phyloP scores from a whole-genome alignment of 1,139 yeast species.

The Lodderomyces beijingensis region DNA sequence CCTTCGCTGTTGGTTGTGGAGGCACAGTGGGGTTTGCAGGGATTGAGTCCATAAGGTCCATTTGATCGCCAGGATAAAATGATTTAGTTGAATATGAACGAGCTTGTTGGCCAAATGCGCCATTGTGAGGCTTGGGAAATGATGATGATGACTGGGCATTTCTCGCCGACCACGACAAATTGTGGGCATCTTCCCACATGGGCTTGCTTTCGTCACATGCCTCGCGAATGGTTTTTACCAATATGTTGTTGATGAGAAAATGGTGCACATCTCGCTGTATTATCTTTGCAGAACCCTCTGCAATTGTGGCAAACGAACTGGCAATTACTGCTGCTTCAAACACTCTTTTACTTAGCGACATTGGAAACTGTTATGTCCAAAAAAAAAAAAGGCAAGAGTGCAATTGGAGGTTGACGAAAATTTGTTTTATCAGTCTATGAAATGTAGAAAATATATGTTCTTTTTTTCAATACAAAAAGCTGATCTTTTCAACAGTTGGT shows the following conservation, averaged over 20 bases:
- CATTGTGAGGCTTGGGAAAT: not conserved
- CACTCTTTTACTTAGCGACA: constrained; percentile 14
- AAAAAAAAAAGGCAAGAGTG: too few species aligned
- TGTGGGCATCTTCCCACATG: constrained; percentile 27
- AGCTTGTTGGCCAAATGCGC: constrained; percentile 10
- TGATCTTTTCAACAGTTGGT: too few species aligned
- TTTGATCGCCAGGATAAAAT: constrained; percentile 9
- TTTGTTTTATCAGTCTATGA: too few species aligned
- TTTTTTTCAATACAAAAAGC: too few species aligned
- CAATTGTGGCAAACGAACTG: constrained; percentile 23
- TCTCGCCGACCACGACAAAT: constrained; percentile 20
- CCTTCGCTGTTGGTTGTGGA: constrained; percentile 11
- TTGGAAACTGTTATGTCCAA: constrained; percentile 3
- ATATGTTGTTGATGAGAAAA: constrained; percentile 17
- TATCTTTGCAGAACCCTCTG: constrained; percentile 19
- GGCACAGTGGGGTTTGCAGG: constrained; percentile 10
- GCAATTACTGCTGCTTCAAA: constrained; percentile 28
- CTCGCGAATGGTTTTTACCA: constrained; percentile 18
- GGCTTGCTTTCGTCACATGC: constrained; percentile 16
- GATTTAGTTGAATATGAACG: constrained; percentile 15
- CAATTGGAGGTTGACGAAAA: too few species aligned
- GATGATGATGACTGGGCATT: not conserved
- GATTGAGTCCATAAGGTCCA: constrained; percentile 4
- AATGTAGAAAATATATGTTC: too few species aligned
- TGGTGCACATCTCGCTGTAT: constrained; percentile 19